Conservation (phyloP, 176 grass and related monocot species). For the Eragrostis curvula region DNA sequence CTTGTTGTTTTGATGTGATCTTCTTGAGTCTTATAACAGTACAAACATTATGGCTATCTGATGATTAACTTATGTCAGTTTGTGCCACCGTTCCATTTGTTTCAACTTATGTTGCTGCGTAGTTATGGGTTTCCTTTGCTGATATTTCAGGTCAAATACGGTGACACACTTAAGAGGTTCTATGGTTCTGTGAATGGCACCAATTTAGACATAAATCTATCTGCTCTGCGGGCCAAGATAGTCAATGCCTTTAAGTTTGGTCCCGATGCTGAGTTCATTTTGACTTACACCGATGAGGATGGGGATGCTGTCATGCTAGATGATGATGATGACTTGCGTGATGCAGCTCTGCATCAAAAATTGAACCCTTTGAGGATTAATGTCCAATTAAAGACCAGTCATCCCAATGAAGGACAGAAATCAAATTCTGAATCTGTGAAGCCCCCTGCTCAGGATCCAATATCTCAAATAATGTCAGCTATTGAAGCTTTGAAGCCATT, state of each 20-base stretch:
- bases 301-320: slow-evolving; percentile 79
- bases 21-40: neutral
- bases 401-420: slow-evolving; percentile 20
- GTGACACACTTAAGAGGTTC: slow-evolving; percentile 76
- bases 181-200: slow-evolving; percentile 48
- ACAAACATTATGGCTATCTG: neutral
- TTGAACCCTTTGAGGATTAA: slow-evolving; percentile 91
- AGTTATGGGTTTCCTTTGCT: neutral
- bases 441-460: slow-evolving; percentile 27
- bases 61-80: neutral
- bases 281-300: slow-evolving; percentile 88
- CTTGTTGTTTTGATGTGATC: slow-evolving; percentile 1
- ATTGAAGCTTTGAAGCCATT: slow-evolving; percentile 68
- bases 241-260: slow-evolving; percentile 67
- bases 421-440: slow-evolving; percentile 18
- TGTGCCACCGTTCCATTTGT: neutral
- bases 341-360: slow-evolving; percentile 84
- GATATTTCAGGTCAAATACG: slow-evolving; percentile 81
- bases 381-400: slow-evolving; percentile 64
- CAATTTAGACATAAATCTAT: slow-evolving; percentile 50
- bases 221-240: slow-evolving; percentile 69
- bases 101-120: neutral
- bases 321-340: slow-evolving; percentile 78
- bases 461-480: slow-evolving; percentile 43
- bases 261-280: slow-evolving; percentile 57